These are phyloP conservation scores for Astragalus glycyphyllos DNA, from an alignment of 306 rosid genomes.

Conservation along the genomic window DNA sequence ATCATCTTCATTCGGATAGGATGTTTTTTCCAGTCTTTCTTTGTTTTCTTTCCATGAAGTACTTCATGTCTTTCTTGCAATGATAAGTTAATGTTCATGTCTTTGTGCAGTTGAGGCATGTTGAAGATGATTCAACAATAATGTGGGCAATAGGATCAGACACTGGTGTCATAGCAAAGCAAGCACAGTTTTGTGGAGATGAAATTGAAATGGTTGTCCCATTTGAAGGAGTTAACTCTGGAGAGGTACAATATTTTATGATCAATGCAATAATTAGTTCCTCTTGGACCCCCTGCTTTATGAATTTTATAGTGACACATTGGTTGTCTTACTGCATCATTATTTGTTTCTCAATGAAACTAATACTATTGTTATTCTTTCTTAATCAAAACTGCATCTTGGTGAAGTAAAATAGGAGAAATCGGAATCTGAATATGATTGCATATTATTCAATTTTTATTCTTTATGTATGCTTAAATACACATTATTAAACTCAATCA, in stretches of 20 bases:
- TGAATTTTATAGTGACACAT: constrained; percentile 22
- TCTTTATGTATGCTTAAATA: background rate
- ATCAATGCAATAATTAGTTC: constrained; percentile 10
- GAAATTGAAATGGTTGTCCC: constrained; percentile 96
- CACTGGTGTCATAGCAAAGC: constrained; percentile 82
- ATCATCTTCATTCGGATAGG: constrained; percentile 12
- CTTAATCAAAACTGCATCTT: constrained; percentile 7
- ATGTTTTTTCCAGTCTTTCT: background rate
- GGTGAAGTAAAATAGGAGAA: constrained; percentile 20
- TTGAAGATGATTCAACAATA: constrained; percentile 87
- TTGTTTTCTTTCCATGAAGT: constrained; percentile 12
- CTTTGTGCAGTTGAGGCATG: constrained; percentile 76
- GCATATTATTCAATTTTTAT: constrained; percentile 8
- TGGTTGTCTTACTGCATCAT: constrained; percentile 11
- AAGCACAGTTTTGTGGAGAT: constrained; percentile 66
- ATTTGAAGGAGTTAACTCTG: constrained; percentile 76
- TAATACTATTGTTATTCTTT: constrained; percentile 11
- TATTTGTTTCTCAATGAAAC: background rate
- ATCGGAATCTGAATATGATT: constrained; percentile 15
- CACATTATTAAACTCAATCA: background rate
- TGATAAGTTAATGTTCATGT: constrained; percentile 38
- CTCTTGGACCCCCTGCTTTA: background rate
- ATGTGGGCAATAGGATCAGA: constrained; percentile 91
- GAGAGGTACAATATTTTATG: constrained; percentile 68
- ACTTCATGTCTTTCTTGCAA: constrained; percentile 17